Evolutionary conservation across 306 rosid species (phyloP).

Genomic region (Rosa rugosa): DNA sequence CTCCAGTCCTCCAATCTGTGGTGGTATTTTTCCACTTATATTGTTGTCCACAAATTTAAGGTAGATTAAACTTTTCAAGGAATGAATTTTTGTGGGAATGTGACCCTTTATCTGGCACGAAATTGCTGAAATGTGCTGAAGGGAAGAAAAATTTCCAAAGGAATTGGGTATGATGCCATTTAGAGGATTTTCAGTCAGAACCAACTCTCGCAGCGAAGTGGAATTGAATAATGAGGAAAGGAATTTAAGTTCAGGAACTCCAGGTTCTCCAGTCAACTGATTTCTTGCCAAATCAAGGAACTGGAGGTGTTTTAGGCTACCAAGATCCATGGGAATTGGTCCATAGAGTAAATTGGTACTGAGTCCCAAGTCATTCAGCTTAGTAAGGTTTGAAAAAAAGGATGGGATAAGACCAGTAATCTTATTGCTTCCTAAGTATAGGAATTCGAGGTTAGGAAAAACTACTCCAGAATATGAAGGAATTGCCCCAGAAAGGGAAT

Average conservation of each 20-base stretch:
- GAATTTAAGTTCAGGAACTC: not conserved
- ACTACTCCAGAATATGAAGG: not conserved
- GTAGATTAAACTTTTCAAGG: not conserved
- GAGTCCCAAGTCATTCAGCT: not conserved
- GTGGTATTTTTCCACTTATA: too few relatives aligned
- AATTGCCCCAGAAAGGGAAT: not conserved
- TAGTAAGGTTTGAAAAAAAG: not conserved
- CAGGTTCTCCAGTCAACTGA: not conserved
- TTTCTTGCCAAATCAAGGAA: not conserved
- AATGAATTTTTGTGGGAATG: not conserved
- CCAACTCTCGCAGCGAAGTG: not conserved
- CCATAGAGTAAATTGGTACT: not conserved
- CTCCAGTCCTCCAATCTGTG: too few relatives aligned
- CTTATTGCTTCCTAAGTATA: not conserved
- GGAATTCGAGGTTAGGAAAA: not conserved
- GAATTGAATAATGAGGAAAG: not conserved
- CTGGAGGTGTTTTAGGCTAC: not conserved
- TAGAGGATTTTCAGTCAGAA: not conserved
- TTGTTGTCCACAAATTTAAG: too few relatives aligned
- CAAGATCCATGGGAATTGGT: not conserved
- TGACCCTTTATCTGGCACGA: constrained; percentile 20
- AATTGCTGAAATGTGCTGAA: too few relatives aligned
- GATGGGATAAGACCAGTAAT: not conserved
- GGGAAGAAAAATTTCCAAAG: not conserved
- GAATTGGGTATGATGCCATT: not conserved